A percentile compares a stretch with the other conserved stretches of the same genome.
Evolutionary conservation across 352 stramenopile species (phyloP).

Genomic region (Thalassiosira ordinaria): DNA sequence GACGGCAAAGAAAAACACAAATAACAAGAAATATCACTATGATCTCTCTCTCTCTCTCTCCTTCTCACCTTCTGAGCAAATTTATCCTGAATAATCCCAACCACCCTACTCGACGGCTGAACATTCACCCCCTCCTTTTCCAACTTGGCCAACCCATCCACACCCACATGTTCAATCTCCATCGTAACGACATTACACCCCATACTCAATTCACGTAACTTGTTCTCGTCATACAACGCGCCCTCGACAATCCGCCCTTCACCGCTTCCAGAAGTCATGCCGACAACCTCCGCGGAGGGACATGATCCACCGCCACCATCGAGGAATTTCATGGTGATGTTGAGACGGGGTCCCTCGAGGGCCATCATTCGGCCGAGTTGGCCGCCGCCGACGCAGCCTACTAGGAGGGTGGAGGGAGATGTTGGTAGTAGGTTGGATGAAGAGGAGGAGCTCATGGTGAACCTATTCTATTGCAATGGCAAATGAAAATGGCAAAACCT

Average conservation of each 20-base stretch:
- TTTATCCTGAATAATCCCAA: constrained; percentile 98
- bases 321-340: constrained; percentile 92
- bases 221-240: constrained; percentile 82
- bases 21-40: too few species aligned
- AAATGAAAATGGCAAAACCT: too few species aligned
- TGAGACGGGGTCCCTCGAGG: constrained; percentile 93
- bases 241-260: constrained; percentile 86
- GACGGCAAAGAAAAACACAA: too few species aligned
- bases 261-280: too few species aligned
- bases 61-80: constrained; percentile 94
- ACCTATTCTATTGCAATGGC: neutral
- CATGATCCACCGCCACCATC: constrained; percentile 85
- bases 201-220: constrained; percentile 77
- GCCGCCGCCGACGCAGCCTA: constrained; percentile 91
- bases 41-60: neutral
- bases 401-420: constrained; percentile 37
- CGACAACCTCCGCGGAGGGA: constrained; percentile 67
- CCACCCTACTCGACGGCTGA: constrained; percentile 90
- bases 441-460: neutral
- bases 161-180: constrained; percentile 99
- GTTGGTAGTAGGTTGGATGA: constrained; percentile 37
- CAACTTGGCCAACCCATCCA: constrained; percentile 88
- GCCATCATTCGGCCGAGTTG: constrained; percentile 99
- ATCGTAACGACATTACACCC: constrained; percentile 94
- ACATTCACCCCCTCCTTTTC: constrained; percentile 88